Base-by-base conservation (phyloP, 768 basidiomycete genomes). In the Leccinum sublutescens region DNA sequence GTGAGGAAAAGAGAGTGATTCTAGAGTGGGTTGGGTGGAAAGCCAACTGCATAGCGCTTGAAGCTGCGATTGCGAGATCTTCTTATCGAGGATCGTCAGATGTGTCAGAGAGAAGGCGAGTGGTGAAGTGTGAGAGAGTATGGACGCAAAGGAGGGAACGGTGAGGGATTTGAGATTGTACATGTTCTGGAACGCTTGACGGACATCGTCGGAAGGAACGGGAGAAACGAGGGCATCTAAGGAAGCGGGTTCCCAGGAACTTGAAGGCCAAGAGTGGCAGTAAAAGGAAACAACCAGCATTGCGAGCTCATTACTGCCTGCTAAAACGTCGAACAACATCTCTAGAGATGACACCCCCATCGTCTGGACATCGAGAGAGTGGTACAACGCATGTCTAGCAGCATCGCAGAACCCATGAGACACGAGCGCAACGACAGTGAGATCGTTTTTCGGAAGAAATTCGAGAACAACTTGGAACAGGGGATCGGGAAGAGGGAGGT, bases 121-220 rank as follows among this genome's bases (percentile, higher is more conserved):
- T 3, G 60, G 61, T 17, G 65, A 60, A 0, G 65, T 55, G 15
- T 64, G 56, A 3, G 63, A 59, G 21, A 72, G 62, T 25, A 71
- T 60, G 52, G 62, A 61, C 15, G 57, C 53, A 50, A 74, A 71
- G 12, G 69, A 71, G 11, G 61, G 61, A 9, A 74, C 34, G 1
- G 69, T 71, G 38, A 72, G 67, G 6, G 57, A 62, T 45, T 62
- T 68, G 58, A 72, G 69, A 38, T 72, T 67, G 9, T 38, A 47
- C 72, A 72, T 74, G 34, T 74, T 72, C 48, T 63, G 67, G 31
- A 72, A 62, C 11, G 69, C 73, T 8, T 19, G 61, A 19, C 64
- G 58, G 57, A 74, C 59, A 14, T 67, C 62, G 25, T 54, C 43
- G 8, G 68, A 53, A 29, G 66, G 64, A 25, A 54, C 23, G 3